phyloP scores from a whole-genome alignment of 2,329 filamentous ascomycete species.

The Colletotrichum sp. region DNA sequence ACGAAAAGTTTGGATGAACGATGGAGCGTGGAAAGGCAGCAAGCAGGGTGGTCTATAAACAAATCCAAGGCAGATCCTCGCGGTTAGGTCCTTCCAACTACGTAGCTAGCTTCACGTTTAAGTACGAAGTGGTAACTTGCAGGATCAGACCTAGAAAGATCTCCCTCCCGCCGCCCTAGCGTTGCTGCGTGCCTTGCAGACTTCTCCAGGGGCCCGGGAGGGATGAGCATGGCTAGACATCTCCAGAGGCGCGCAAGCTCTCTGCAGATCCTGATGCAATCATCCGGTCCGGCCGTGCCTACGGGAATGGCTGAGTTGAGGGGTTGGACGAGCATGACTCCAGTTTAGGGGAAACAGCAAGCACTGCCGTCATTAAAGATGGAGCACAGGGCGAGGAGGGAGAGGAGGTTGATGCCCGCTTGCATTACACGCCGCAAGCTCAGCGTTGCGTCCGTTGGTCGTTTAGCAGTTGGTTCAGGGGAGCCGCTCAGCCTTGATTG shows the following conservation, averaged over 20 bases:
- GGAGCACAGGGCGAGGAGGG: background rate
- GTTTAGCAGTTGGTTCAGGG: background rate
- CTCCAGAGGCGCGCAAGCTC: slow-evolving; percentile 2
- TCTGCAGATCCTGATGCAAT: slow-evolving; percentile 23
- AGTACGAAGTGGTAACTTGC: background rate
- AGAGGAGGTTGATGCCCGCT: slow-evolving; percentile 1
- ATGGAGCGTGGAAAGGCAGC: background rate
- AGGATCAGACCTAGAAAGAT: slow-evolving; percentile 2
- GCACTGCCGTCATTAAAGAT: slow-evolving; percentile 3
- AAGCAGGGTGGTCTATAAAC: background rate
- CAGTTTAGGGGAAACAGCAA: background rate
- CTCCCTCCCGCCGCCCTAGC: background rate
- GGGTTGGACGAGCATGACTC: background rate
- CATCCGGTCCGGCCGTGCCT: background rate
- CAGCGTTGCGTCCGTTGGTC: background rate
- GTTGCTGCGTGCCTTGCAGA: background rate
- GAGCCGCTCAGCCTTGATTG: slow-evolving; percentile 6
- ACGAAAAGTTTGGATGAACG: background rate
- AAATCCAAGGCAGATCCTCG: background rate
- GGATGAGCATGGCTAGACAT: background rate
- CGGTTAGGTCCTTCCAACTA: background rate
- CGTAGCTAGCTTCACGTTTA: background rate
- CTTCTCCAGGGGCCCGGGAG: background rate
- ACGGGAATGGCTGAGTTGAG: background rate
- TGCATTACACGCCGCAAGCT: background rate